Conservation (phyloP, 768 basidiomycete species). For the Ramaria rubella region DNA sequence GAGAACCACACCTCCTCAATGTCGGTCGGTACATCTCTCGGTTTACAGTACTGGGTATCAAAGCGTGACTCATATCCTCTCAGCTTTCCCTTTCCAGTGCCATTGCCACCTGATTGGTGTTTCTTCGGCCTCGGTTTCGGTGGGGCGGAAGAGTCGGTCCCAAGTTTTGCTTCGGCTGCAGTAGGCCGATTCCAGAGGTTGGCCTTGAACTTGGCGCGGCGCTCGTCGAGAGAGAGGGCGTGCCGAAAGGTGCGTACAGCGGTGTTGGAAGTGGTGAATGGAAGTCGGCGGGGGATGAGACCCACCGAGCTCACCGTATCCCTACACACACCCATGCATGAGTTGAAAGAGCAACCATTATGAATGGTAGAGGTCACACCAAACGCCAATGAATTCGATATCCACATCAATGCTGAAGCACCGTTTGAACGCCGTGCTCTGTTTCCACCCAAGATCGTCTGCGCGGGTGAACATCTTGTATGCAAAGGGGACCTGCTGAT, state of each 20-base stretch:
- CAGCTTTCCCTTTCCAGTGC: constrained; percentile 33
- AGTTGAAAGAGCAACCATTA: too few species aligned
- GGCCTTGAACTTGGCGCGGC: constrained; percentile 48
- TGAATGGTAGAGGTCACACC: too few species aligned
- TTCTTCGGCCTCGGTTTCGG: constrained; percentile 34
- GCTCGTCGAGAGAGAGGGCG: constrained; percentile 65
- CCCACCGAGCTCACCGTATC: constrained; percentile 69
- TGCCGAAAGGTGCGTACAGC: constrained; percentile 64
- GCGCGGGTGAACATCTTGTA: constrained; percentile 64
- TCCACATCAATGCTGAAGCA: constrained; percentile 71
- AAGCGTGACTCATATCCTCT: background rate
- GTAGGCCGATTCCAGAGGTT: constrained; percentile 38
- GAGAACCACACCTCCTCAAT: constrained; percentile 79
- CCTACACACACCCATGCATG: too few species aligned
- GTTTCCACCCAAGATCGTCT: constrained; percentile 52
- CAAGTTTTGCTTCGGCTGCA: background rate
- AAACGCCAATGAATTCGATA: constrained; percentile 69
- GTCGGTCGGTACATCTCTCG: constrained; percentile 37
- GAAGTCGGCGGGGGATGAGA: constrained; percentile 52
- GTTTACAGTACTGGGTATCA: background rate
- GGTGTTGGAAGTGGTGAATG: constrained; percentile 57
- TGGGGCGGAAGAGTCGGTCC: background rate
- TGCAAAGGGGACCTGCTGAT: constrained; percentile 74
- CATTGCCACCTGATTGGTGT: too few species aligned
- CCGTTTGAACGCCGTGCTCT: constrained; percentile 64